These are phyloP conservation scores for Boletus huronensis DNA, from an alignment of 768 basidiomycete genomes.

Conservation along the genomic window DNA sequence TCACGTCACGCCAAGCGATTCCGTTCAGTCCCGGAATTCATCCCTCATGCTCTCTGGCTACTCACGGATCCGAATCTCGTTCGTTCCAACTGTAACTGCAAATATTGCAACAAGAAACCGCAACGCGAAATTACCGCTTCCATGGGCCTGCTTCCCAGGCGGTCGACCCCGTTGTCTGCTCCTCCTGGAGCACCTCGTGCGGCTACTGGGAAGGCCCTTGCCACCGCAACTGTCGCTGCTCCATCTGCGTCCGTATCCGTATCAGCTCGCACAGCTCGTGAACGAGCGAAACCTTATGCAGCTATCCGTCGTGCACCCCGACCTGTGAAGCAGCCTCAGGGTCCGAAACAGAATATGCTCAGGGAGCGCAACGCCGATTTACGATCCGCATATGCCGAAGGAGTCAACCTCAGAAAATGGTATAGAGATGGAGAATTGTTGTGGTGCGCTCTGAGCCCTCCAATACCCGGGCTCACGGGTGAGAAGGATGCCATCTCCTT, in stretches of 20 bases:
- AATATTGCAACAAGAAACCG: conserved; percentile 68
- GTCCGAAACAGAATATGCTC: conserved; percentile 48
- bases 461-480: conserved; percentile 42
- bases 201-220: conserved; percentile 10
- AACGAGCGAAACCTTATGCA: conserved; percentile 37
- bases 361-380: conserved; percentile 66
- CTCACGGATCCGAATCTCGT: conserved; percentile 48
- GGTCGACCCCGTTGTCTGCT: conserved; percentile 32
- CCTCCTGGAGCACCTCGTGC: conserved; percentile 22
- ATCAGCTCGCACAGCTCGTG: conserved; percentile 14
- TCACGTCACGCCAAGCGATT: conserved; percentile 51
- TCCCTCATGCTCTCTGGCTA: conserved; percentile 82
- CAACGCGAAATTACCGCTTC: conserved; percentile 68
- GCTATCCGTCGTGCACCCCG: conserved; percentile 39
- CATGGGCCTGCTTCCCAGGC: conserved; percentile 43
- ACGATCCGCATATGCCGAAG: conserved; percentile 49
- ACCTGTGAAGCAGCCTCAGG: conserved; percentile 31
- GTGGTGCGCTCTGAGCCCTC: conserved; percentile 57
- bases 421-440: conserved; percentile 68
- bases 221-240: conserved; percentile 9
- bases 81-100: conserved; percentile 60
- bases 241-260: conserved; percentile 9
- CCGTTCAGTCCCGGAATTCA: conserved; percentile 81
- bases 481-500: conserved; percentile 50
- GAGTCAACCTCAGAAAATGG: conserved; percentile 51